Evolutionary conservation across 257 asterid genomes (phyloP), one percentile per base, ranked within the genome.

Genomic region (Thymus mandschuricus): DNA sequence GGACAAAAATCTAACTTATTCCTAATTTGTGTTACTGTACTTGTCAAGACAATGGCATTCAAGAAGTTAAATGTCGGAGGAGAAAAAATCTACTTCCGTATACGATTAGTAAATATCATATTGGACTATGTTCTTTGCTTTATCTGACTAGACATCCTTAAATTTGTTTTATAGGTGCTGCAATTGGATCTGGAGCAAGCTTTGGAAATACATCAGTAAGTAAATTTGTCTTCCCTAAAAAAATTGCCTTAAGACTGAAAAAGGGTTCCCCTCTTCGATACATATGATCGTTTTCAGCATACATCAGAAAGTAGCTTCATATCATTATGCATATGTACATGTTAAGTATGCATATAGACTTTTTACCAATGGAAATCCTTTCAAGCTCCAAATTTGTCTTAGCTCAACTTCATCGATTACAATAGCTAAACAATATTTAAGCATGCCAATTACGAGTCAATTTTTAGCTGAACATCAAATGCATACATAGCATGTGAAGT

Each of bases 181-280:
- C 86, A 71, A 64, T 82, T 52, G 95, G 94, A 80, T 89, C 97
- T 33, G 96, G 97, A 76, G 79, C 89, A 64, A 94, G 99, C 89
- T 91, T 91, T 68, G 93, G 88, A 78, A 81, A 88, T 65, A 55
- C 65, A 77, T 81, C 96, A 4, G 98, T 94, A 81, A 91, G 97
- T 91, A 73, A 72, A 33, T 61, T 52, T 46, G 66, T 40, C 2
- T 66, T 71, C 15, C 55, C 35, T 54, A 2, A 65, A 43, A 15
- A 48, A 48, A 43, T 27, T 11, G 56, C 69, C 4, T 21, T 10
- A 9, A 4, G 41, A 5, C 5, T 28, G 10, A 12, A 30, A 21
- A 21, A 2, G 8, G 29, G 10, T 21, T 50, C 51, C 30, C n/a
- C 15, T 55, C 57, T 33, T 62, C 27, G 10, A 73, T 51, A 31